phyloP scores from a whole-genome alignment of 495 filamentous ascomycete genomes.

The Penicillium manginii region DNA sequence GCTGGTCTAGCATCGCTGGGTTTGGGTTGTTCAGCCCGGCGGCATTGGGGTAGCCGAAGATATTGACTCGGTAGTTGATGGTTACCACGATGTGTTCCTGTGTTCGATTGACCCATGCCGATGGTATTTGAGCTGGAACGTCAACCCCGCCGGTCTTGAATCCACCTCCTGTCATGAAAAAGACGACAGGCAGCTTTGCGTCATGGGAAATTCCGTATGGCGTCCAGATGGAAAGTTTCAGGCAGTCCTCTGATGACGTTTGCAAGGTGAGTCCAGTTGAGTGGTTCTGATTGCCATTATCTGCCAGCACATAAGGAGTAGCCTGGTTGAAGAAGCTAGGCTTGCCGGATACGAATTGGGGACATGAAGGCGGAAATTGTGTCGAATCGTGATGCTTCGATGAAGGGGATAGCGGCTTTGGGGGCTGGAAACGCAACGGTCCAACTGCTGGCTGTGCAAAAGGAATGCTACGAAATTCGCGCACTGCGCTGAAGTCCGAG shows the following conservation, averaged over 20 bases:
- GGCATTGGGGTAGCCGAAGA: constrained; percentile 19
- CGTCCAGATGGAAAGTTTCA: constrained; percentile 53
- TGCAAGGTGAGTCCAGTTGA: constrained; percentile 3
- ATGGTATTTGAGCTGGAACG: constrained; percentile 12
- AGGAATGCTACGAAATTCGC: constrained; percentile 12
- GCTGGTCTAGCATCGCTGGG: constrained; percentile 62
- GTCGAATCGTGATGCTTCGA: constrained; percentile 10
- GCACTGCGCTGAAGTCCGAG: constrained; percentile 1
- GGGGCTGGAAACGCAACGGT: constrained; percentile 10
- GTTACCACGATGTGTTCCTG: constrained; percentile 23
- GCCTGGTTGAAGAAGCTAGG: constrained; percentile 10
- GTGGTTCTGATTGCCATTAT: constrained; percentile 12
- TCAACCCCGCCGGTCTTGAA: constrained; percentile 15
- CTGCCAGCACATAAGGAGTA: constrained; percentile 3
- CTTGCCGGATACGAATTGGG: constrained; percentile 8
- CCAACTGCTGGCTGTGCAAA: constrained; percentile 10
- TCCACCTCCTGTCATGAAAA: constrained; percentile 19
- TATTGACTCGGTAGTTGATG: constrained; percentile 24
- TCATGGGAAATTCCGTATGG: constrained; percentile 12
- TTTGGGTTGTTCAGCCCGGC: constrained; percentile 28
- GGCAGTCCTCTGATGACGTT: constrained; percentile 48
- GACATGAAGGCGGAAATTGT: constrained; percentile 10
- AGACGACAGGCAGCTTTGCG: constrained; percentile 18
- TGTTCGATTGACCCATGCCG: constrained; percentile 11
- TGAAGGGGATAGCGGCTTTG: constrained; percentile 3